Conservation (phyloP, 306 rosid species). For the Pyrus bretschneideri region DNA sequence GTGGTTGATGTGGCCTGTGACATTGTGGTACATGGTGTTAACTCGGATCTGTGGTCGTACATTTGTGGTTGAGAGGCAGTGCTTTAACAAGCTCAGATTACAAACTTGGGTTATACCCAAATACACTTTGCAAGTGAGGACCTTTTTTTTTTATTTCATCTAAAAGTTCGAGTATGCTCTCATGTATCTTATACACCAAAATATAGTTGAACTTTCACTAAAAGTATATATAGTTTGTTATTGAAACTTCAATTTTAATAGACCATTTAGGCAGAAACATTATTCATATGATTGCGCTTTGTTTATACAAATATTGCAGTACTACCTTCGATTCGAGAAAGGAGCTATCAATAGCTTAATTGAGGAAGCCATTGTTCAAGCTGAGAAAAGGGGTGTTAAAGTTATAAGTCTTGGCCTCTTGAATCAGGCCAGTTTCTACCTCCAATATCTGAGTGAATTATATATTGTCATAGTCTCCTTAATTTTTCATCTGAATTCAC, state of each 20-base stretch:
- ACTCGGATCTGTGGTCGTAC: constrained; percentile 17
- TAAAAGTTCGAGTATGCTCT: no score
- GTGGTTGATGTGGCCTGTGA: constrained; percentile 55
- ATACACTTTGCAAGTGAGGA: constrained; percentile 15
- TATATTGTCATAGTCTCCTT: neutral
- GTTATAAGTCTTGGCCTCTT: constrained; percentile 34
- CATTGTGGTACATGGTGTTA: constrained; percentile 23
- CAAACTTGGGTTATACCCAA: constrained; percentile 39
- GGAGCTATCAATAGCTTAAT: constrained; percentile 23
- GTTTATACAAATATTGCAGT: constrained; percentile 10
- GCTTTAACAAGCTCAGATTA: constrained; percentile 13
- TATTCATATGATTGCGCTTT: neutral
- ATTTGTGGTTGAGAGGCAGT: constrained; percentile 26
- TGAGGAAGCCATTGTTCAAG: constrained; percentile 29
- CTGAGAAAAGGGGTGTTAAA: constrained; percentile 25
- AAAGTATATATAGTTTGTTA: no score
- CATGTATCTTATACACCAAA: no score
- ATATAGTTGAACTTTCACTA: no score
- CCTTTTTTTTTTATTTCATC: neutral
- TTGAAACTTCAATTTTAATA: neutral
- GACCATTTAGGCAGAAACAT: neutral
- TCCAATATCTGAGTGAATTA: neutral
- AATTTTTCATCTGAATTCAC: neutral
- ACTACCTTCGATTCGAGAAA: constrained; percentile 13
- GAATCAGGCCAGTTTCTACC: constrained; percentile 26